These are phyloP conservation scores for Xylaria intraflava DNA, from an alignment of 495 filamentous ascomycete genomes.

Conservation along the genomic window DNA sequence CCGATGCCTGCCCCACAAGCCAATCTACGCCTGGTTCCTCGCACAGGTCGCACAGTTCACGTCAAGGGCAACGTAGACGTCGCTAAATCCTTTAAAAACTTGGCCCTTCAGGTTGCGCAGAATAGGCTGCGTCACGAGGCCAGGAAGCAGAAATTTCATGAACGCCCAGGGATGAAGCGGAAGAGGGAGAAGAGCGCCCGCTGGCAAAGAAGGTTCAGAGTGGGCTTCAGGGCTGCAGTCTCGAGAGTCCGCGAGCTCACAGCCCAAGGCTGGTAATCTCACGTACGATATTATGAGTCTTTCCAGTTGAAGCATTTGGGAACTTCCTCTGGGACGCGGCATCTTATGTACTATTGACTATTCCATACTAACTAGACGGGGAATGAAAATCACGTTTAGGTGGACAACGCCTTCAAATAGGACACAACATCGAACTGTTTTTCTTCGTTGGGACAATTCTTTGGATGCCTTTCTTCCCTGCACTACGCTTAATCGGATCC, in stretches of 20 bases:
- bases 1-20: conserved; percentile 9
- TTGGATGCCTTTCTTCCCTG: background rate
- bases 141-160: conserved; percentile 55
- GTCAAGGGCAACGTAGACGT: conserved; percentile 47
- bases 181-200: conserved; percentile 63
- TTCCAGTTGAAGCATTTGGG: background rate
- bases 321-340: conserved; percentile 8
- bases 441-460: background rate
- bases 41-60: conserved; percentile 52
- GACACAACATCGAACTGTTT: background rate
- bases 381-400: background rate
- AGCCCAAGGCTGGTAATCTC: conserved; percentile 61
- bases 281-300: conserved; percentile 12
- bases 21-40: conserved; percentile 41
- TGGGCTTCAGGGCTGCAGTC: conserved; percentile 55
- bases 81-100: conserved; percentile 43
- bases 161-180: conserved; percentile 64
- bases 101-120: conserved; percentile 35
- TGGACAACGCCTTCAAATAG: background rate
- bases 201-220: conserved; percentile 59
- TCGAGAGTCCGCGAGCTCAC: conserved; percentile 57
- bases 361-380: background rate
- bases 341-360: conserved; percentile 11
- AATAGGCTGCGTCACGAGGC: conserved; percentile 52
- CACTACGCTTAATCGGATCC: background rate